phyloP scores from a whole-genome alignment of 2,329 filamentous ascomycete species.

The Teratosphaeria pseudoeucalypti region DNA sequence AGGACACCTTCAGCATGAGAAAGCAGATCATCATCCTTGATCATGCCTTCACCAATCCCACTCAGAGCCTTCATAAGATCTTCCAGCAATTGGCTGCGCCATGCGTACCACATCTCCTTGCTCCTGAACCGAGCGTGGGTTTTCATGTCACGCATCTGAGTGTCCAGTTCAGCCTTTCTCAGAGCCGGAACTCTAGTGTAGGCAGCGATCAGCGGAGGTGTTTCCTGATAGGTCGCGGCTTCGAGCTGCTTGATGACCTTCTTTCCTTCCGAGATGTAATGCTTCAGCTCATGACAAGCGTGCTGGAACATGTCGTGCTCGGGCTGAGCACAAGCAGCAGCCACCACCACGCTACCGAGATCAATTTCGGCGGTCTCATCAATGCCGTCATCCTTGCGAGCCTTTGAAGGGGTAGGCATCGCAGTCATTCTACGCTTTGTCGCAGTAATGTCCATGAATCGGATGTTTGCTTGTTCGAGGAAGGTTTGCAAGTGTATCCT shows the following conservation, averaged over 20 bases:
- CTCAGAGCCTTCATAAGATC: conserved; percentile 73
- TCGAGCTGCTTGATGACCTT: conserved; percentile 87
- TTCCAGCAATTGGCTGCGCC: conserved; percentile 80
- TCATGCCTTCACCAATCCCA: conserved; percentile 66
- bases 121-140: conserved; percentile 80
- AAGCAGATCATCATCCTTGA: conserved; percentile 58
- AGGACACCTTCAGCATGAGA: conserved; percentile 59
- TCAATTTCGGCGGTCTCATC: conserved; percentile 26
- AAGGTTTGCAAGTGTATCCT: conserved; percentile 71
- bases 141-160: conserved; percentile 95
- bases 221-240: conserved; percentile 75
- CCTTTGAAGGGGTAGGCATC: conserved; percentile 38
- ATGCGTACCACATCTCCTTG: conserved; percentile 97
- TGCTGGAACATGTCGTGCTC: conserved; percentile 94
- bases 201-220: conserved; percentile 82
- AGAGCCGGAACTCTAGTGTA: conserved; percentile 79
- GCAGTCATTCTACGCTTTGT: conserved; percentile 85
- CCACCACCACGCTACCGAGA: conserved; percentile 71
- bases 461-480: conserved; percentile 87
- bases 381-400: conserved; percentile 4
- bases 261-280: conserved; percentile 88
- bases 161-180: conserved; percentile 80
- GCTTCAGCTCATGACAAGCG: conserved; percentile 87
- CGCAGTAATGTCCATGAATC: conserved; percentile 97
- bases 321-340: conserved; percentile 81